Percentiles rank a stretch among this genome's conserved stretches.
phyloP scores from a whole-genome alignment of 345 rosid species.

The Litchi chinensis region DNA sequence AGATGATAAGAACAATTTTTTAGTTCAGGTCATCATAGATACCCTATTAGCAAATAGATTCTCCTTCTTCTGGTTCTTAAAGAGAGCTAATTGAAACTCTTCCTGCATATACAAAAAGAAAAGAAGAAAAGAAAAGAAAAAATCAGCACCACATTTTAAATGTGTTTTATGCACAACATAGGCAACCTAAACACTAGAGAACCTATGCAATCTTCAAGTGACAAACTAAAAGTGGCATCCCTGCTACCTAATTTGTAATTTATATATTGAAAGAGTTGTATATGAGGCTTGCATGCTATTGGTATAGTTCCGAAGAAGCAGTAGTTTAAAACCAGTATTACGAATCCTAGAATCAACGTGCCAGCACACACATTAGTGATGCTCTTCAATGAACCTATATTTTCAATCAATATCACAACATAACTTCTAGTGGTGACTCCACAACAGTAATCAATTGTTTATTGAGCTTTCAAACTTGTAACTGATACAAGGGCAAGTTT shows the following conservation, averaged over 20 bases:
- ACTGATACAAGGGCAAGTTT: background rate
- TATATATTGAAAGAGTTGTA: background rate
- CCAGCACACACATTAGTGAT: background rate
- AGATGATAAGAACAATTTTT: background rate
- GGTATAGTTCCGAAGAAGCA: background rate
- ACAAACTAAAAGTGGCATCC: background rate
- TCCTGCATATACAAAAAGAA: constrained; percentile 59
- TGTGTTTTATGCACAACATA: background rate
- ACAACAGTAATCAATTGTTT: background rate
- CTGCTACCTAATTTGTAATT: background rate
- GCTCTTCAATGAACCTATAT: background rate
- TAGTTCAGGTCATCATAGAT: constrained; percentile 13
- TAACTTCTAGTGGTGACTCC: background rate
- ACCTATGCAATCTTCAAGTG: background rate
- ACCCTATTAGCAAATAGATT: constrained; percentile 96
- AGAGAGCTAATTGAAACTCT: constrained; percentile 92
- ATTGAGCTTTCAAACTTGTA: background rate
- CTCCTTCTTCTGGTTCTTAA: constrained; percentile 89
- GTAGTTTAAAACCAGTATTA: background rate
- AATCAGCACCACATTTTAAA: background rate
- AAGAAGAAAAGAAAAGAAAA: background rate
- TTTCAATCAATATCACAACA: background rate
- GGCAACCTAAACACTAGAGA: background rate
- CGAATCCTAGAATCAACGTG: background rate
- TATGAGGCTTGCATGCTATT: background rate